Evolutionary conservation across 1,284 basidiomycete genomes (phyloP).

Genomic region (Cryptococcus amylolentus): DNA sequence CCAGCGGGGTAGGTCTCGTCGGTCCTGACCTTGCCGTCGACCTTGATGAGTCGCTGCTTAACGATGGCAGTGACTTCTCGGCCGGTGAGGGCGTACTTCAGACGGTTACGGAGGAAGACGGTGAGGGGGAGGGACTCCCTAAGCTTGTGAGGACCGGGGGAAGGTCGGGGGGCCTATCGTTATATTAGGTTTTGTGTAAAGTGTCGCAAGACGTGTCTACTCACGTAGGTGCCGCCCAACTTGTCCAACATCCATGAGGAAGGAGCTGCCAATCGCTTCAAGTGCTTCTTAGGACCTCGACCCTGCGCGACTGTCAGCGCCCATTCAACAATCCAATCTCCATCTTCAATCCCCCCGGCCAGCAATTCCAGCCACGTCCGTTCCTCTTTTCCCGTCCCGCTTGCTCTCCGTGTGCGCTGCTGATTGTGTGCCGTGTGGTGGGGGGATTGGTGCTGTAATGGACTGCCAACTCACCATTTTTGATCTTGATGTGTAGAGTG

Average conservation of each 20-base stretch:
- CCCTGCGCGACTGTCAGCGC: conserved; percentile 51
- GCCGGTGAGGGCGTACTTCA: conserved; percentile 97
- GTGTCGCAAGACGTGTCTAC: conserved; percentile 42
- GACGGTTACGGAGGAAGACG: conserved; percentile 96
- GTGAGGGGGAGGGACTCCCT: conserved; percentile 92
- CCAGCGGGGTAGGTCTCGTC: conserved; percentile 96
- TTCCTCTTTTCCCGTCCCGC: background rate
- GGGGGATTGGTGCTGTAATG: background rate
- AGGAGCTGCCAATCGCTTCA: conserved; percentile 96
- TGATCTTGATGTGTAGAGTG: conserved; percentile 17
- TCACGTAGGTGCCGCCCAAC: conserved; percentile 92
- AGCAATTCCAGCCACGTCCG: background rate
- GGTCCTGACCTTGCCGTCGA: conserved; percentile 98
- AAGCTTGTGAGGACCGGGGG: conserved; percentile 97
- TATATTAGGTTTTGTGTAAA: background rate
- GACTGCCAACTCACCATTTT: conserved; percentile 23
- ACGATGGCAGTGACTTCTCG: conserved; percentile 95
- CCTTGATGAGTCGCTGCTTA: conserved; percentile 95
- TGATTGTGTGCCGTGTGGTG: background rate
- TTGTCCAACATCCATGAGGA: conserved; percentile 99
- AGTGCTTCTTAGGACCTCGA: conserved; percentile 98
- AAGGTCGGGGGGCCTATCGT: conserved; percentile 82
- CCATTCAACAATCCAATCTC: background rate
- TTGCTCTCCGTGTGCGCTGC: background rate
- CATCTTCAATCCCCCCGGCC: background rate